Base-by-base conservation (phyloP, 139 green algal species). In the Yamagishiella unicocca region DNA sequence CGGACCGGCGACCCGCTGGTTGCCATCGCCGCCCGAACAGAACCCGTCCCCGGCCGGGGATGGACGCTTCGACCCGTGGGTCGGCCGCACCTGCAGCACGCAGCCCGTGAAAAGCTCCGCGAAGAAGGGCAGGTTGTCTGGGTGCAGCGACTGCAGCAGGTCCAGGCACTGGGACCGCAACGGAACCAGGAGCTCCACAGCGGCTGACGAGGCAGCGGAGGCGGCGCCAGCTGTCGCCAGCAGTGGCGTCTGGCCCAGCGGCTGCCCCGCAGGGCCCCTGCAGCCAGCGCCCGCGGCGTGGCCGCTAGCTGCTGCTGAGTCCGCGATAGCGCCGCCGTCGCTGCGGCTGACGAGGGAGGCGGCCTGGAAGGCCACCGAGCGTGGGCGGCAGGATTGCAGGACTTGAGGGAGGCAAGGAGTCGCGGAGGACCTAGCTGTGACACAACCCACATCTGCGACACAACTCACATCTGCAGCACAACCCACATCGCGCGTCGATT, bases 21-120 rank as follows among this genome's bases (percentile, higher is more conserved):
- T n/a, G n/a, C n/a, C n/a, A n/a, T n/a, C n/a, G n/a, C n/a, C n/a
- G n/a, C n/a, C n/a, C n/a, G n/a, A n/a, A n/a, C n/a, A n/a, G n/a
- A n/a, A n/a, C n/a, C n/a, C n/a, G n/a, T n/a, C n/a, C n/a, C n/a
- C n/a, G n/a, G n/a, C n/a, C n/a, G n/a, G n/a, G n/a, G n/a, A n/a
- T n/a, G n/a, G 68, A 58, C 50, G 50, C 58, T 43, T 24, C 64
- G n/a, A 40, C 64, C 64, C 64, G 31, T n/a, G 31, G 64, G n/a
- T 40, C n/a, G 19, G 58, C 19, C 74, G 1, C 35, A 89, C 91
- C 90, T 95, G 93, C 71, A 96, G 75, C 33, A 96, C 77, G 0
- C 92, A 93, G 24, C 90, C 88, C 2, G 79, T 85, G 58, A 96
- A 91, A 0, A 96, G 91, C 77, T 94, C 89, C 7, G 94, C 94